Evolutionary conservation across 345 rosid genomes (phyloP), one percentile per base, ranked within the genome.

Genomic region (Citrus trifoliata): DNA sequence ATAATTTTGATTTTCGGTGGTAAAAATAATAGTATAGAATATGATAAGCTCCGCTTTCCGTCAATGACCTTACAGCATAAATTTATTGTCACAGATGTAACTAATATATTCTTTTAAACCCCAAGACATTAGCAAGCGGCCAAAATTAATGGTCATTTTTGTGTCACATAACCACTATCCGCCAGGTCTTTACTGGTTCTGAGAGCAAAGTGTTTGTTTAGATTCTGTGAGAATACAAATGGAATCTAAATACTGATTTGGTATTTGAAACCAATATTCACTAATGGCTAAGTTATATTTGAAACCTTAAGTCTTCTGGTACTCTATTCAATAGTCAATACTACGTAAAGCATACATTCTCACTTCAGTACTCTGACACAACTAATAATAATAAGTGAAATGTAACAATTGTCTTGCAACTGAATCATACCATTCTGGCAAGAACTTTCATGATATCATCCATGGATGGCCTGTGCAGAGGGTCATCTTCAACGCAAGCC

Each of bases 401-500:
- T 33, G 33, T 58, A 5, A 0, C 4, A 58, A 58, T 58, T 46
- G 19, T 24, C 53, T 71, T 71, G 5, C 21, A 53, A 53, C 1
- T 53, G 19, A 69, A 24, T 82, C 78, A 84, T 9, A 83, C 82
- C 86, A 84, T 83, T 82, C 88, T 87, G 59, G 83, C 87, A 73
- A 89, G 88, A 51, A 91, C 88, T 83, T 89, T 91, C 19, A 88
- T 68, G 74, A 83, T 84, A 60, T 89, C 90, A 76, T 88, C 85
- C 83, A 83, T 86, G 4, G 87, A 87, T 30, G 95, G 93, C 76
- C 90, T 82, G 59, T 81, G 88, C 53, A 78, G 68, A 79, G 92
- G 93, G 33, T 89, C 92, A 64, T 88, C 90, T 67, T 85, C 89
- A 7, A 88, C 82, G 65, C 93, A 87, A 9, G 92, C 88, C 86